These are phyloP conservation scores for Lipomyces orientalis DNA, from an alignment of 805 yeast species.

Conservation along the genomic window DNA sequence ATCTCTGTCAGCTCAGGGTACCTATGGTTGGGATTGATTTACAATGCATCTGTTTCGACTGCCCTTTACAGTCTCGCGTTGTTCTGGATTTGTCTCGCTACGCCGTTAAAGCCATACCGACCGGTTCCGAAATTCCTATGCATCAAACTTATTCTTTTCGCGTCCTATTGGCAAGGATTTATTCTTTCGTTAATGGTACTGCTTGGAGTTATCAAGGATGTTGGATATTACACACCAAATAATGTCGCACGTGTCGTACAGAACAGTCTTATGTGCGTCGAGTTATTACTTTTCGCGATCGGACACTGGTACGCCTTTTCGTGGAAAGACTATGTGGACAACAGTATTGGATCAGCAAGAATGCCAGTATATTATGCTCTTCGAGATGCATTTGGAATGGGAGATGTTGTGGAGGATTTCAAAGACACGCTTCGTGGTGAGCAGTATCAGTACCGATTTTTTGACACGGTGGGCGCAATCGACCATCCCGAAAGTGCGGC, in stretches of 20 bases:
- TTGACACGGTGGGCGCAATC: conserved; percentile 79
- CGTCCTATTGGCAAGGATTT: conserved; percentile 97
- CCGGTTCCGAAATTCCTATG: conserved; percentile 89
- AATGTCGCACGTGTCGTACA: conserved; percentile 66
- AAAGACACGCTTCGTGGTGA: conserved; percentile 69
- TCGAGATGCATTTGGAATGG: conserved; percentile 74
- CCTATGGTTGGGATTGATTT: conserved; percentile 69
- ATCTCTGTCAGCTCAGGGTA: conserved; percentile 57
- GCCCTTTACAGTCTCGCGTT: conserved; percentile 85
- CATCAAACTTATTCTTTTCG: conserved; percentile 91
- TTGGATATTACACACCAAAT: conserved; percentile 45
- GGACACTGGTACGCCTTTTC: conserved; percentile 91
- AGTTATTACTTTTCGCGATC: conserved; percentile 81
- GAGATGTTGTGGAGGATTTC: conserved; percentile 83
- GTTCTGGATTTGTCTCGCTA: conserved; percentile 90
- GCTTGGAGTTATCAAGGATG: conserved; percentile 45
- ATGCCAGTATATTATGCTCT: conserved; percentile 66
- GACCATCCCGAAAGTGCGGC: conserved; percentile 72
- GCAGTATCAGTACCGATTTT: conserved; percentile 77
- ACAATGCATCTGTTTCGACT: conserved; percentile 79
- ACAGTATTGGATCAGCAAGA: conserved; percentile 72
- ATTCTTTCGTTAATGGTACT: conserved; percentile 52
- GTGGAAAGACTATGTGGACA: conserved; percentile 69
- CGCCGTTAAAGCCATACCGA: conserved; percentile 74
- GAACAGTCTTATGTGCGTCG: conserved; percentile 79